phyloP scores from a whole-genome alignment of 495 filamentous ascomycete species.

The Podospora bellae-mahoneyi region DNA sequence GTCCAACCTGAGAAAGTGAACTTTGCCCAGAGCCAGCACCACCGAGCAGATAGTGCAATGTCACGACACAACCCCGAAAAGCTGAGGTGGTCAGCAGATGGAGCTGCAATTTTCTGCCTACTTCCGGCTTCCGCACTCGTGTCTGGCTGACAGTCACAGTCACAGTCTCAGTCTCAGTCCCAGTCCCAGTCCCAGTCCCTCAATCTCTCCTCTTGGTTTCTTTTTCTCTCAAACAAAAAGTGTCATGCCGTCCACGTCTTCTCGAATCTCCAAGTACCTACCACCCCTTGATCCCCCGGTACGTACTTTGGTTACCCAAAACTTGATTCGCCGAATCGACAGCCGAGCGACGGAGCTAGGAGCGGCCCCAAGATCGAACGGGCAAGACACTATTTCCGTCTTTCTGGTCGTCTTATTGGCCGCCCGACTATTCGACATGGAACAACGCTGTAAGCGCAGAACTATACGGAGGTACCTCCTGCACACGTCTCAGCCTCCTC shows the following conservation, averaged over 20 bases:
- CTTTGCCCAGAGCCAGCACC: background rate
- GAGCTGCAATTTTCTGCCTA: background rate
- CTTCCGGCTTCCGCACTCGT: background rate
- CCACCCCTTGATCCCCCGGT: background rate
- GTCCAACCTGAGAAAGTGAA: background rate
- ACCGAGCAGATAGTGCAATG: background rate
- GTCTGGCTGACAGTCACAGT: too few species aligned
- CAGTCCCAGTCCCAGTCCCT: background rate
- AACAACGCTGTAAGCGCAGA: constrained; percentile 1
- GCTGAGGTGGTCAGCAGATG: background rate
- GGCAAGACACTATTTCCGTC: constrained; percentile 2
- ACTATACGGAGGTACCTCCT: background rate
- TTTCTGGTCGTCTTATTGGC: background rate
- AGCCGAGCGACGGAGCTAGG: constrained; percentile 1
- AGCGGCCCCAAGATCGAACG: constrained; percentile 3
- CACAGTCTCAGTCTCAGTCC: background rate
- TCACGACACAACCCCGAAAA: background rate
- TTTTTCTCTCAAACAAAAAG: background rate
- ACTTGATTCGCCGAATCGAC: constrained; percentile 2
- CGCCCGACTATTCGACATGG: background rate
- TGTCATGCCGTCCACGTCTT: background rate
- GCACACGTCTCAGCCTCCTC: constrained; percentile 5
- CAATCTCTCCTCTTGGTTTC: background rate
- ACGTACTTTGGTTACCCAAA: background rate
- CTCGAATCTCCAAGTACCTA: background rate